Base-by-base conservation (phyloP, 306 rosid genomes). In the Prunus mira region DNA sequence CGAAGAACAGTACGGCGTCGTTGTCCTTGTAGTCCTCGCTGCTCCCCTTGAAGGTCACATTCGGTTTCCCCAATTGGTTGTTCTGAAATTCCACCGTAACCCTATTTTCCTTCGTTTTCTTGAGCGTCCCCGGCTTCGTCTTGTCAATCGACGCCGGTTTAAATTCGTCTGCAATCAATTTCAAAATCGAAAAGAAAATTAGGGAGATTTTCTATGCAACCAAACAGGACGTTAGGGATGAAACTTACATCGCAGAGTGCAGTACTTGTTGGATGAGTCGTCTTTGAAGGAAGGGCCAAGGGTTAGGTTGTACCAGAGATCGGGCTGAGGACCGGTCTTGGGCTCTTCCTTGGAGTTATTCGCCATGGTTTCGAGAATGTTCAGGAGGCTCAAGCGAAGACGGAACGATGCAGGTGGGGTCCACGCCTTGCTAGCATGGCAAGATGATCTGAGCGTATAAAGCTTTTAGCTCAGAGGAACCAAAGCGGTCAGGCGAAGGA, bases 61-160 rank as follows among this genome's bases (percentile, higher is more conserved):
- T 95, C 10, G 96, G 97, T 68, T 90, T 95, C 68, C 98, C 98
- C 45, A 82, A 8, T 83, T 95, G 98, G 46, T 92, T 92, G 89
- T 90, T 95, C 76, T 87, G 94, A 79, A 91, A 94, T 69, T 94
- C 98, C 77, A 94, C 93, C 72, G 86, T 82, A 43, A 87, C 90
- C 82, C 97, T 85, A 71, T 91, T 91, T 64, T 91, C 98, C 86
- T 91, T 91, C 15, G 93, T 86, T 88, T 94, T 91, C 76, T 86
- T 84, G 52, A 94, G 79, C 63, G 84, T 81, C 79, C 97, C 98
- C 14, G 87, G 71, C 84, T 90, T 90, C 57, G 85, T 81, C 86
- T 90, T 91, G 69, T 94, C 98, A 27, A 91, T 94, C 22, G 98
- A 94, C 27, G 96, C 97, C 22, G 98, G 98, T 62, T 94, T 94